Percentiles rank a stretch among this genome's conserved stretches.
These are phyloP conservation scores for Bipolaris cookei DNA, from an alignment of 2,329 filamentous ascomycete species.

Conservation along the genomic window DNA sequence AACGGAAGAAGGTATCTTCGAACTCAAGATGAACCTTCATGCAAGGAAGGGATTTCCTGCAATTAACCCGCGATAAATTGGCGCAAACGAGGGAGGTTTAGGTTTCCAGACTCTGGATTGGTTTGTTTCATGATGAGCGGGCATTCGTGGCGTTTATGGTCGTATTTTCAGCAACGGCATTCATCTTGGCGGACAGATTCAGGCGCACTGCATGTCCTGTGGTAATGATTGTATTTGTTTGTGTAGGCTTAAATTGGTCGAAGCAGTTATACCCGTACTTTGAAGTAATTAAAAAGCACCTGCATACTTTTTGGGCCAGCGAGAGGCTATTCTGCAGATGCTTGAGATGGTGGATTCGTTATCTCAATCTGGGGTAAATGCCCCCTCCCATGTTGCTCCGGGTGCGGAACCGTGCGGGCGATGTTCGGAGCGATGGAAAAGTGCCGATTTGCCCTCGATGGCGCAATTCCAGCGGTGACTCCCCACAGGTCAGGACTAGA, in stretches of 20 bases:
- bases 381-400: conserved; percentile 12
- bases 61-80: conserved; percentile 45
- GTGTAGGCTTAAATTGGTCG: neutral
- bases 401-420: conserved; percentile 13
- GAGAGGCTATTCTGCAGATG: neutral
- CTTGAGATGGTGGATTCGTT: conserved; percentile 10
- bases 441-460: conserved; percentile 37
- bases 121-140: neutral
- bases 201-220: conserved; percentile 4
- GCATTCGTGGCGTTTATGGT: conserved; percentile 1
- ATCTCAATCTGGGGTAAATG: conserved; percentile 29
- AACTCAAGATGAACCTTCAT: conserved; percentile 70
- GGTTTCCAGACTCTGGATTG: neutral
- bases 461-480: conserved; percentile 47
- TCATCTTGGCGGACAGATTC: conserved; percentile 9
- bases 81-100: neutral
- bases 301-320: neutral
- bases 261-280: conserved; percentile 15
- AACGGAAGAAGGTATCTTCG: conserved; percentile 75
- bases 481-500: conserved; percentile 32
- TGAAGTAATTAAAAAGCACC: conserved; percentile 7
- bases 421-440: conserved; percentile 33
- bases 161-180: conserved; percentile 4
- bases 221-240: conserved; percentile 9
- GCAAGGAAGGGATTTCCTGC: conserved; percentile 61